Percentiles rank a stretch among this genome's conserved stretches.
These are phyloP conservation scores for Triangularia verruculosa DNA, from an alignment of 2,329 filamentous ascomycete species.

Conservation along the genomic window DNA sequence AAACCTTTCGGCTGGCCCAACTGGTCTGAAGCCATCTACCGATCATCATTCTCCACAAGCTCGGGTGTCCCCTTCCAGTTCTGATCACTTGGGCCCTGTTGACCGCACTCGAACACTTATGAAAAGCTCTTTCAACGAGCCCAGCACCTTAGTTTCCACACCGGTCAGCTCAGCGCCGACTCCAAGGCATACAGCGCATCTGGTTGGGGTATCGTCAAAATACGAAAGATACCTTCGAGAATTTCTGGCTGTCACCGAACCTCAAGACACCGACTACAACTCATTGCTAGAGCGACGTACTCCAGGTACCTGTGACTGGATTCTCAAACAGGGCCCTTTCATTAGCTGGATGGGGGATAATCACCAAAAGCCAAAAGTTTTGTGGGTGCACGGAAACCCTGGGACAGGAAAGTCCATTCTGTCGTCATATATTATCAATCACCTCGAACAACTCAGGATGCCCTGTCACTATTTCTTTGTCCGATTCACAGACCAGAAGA, in stretches of 20 bases:
- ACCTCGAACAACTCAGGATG: slow-evolving; percentile 9
- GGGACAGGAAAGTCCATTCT: slow-evolving; percentile 21
- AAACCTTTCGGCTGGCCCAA: no score
- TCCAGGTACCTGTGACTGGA: slow-evolving; percentile 17
- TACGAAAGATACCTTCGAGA: no score
- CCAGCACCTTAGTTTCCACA: no score
- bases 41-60: no score
- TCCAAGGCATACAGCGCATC: no score
- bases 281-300: slow-evolving; percentile 15
- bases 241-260: not conserved
- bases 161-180: no score
- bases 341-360: not conserved
- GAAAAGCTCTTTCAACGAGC: no score
- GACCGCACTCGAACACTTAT: no score
- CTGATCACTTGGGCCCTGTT: no score
- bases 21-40: no score
- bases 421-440: slow-evolving; percentile 17
- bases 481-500: slow-evolving; percentile 24
- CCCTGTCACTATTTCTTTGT: slow-evolving; percentile 31
- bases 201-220: no score
- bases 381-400: slow-evolving; percentile 14
- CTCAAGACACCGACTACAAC: slow-evolving; percentile 11
- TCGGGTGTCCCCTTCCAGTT: no score
- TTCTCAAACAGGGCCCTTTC: slow-evolving; percentile 10
- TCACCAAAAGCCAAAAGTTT: not conserved